Evolutionary conservation across 2,329 filamentous ascomycete genomes (phyloP).

Genomic region (Claviceps maximensis): DNA sequence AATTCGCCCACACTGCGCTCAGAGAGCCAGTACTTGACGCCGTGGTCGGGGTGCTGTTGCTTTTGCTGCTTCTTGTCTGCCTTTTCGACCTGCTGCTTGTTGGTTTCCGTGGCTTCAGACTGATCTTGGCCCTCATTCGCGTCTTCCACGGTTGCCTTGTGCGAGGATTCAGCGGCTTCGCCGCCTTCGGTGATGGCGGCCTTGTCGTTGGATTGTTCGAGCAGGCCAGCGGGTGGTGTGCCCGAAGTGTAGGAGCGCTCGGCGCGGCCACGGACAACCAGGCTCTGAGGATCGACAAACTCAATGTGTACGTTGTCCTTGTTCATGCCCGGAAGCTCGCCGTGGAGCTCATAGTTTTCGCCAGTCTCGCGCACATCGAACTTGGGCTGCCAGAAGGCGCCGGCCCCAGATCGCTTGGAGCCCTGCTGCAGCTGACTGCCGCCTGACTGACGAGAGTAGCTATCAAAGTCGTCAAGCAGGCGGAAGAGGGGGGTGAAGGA

Average conservation of each 20-base stretch:
- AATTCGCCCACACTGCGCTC: conserved; percentile 53
- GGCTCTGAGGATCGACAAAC: conserved; percentile 57
- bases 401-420: conserved; percentile 4
- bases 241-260: conserved; percentile 44
- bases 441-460: conserved; percentile 26
- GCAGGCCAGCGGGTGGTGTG: conserved; percentile 28
- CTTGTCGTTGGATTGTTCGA: conserved; percentile 24
- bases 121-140: conserved; percentile 17
- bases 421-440: conserved; percentile 8
- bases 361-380: conserved; percentile 60
- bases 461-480: conserved; percentile 44
- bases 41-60: conserved; percentile 13
- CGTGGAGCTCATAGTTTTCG: conserved; percentile 56
- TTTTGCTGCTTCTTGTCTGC: conserved; percentile 14
- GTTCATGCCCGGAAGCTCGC: conserved; percentile 60
- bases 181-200: conserved; percentile 24
- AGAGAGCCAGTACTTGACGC: conserved; percentile 50
- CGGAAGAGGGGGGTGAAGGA: conserved; percentile 43
- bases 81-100: conserved; percentile 9
- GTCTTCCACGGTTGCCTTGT: conserved; percentile 49
- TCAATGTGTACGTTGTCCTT: conserved; percentile 61
- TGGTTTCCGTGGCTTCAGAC: conserved; percentile 6
- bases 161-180: conserved; percentile 17
- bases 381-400: conserved; percentile 48
- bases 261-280: conserved; percentile 52